Percentiles rank a stretch among this genome's conserved stretches.
Conservation (phyloP, 495 filamentous ascomycete species). For the Penicillium angulare region DNA sequence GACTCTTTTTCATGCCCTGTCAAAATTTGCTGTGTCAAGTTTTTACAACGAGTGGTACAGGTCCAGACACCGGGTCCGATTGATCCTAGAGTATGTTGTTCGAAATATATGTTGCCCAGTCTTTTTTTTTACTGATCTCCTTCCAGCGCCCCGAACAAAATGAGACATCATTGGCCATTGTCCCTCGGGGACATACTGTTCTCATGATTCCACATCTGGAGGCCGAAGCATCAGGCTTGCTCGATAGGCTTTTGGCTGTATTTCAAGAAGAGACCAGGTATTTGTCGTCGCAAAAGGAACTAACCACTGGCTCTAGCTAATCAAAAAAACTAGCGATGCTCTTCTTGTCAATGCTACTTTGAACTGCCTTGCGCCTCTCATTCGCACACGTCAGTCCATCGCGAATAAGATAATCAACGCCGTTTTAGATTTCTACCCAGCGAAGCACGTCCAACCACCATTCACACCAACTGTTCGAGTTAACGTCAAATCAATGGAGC, state of each 20-base stretch:
- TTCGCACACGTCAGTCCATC: slow-evolving; percentile 76
- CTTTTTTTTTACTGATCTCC: slow-evolving; percentile 22
- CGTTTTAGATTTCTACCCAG: slow-evolving; percentile 87
- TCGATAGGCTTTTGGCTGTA: slow-evolving; percentile 84
- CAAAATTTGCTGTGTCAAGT: slow-evolving; percentile 93
- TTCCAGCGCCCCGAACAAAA: slow-evolving; percentile 74
- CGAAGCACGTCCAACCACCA: slow-evolving; percentile 71
- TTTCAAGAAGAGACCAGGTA: slow-evolving; percentile 85
- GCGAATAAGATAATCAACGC: slow-evolving; percentile 80
- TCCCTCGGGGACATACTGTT: slow-evolving; percentile 77
- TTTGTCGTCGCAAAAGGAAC: slow-evolving; percentile 19
- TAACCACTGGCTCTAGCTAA: neutral
- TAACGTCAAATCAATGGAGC: slow-evolving; percentile 87
- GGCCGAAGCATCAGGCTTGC: slow-evolving; percentile 82
- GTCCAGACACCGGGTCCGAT: slow-evolving; percentile 83
- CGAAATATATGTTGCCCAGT: neutral
- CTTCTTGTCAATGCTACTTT: slow-evolving; percentile 89
- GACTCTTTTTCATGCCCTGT: slow-evolving; percentile 74
- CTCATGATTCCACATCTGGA: slow-evolving; percentile 78
- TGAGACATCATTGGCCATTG: slow-evolving; percentile 81
- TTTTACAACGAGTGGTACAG: slow-evolving; percentile 87
- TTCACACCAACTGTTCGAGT: slow-evolving; percentile 77
- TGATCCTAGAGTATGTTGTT: slow-evolving; percentile 74
- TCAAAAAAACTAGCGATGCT: slow-evolving; percentile 65
- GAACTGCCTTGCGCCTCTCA: slow-evolving; percentile 77